Evolutionary conservation across 768 basidiomycete species (phyloP), one percentile per base, ranked within the genome.

Genomic region (Pulveroboletus frians): DNA sequence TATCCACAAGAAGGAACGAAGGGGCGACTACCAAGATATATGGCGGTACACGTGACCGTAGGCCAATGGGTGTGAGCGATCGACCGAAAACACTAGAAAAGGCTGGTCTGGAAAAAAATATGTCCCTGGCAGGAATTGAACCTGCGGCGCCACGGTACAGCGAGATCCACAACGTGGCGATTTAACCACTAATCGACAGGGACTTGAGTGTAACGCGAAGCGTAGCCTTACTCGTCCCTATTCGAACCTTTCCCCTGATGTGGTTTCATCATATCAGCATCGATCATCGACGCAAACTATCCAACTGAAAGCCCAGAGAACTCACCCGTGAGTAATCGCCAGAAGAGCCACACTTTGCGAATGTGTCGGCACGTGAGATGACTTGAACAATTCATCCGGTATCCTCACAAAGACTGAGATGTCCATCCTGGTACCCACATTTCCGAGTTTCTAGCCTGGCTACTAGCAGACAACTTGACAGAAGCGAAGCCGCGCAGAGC

Each of bases 111-210:
- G 4, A 30, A 0, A 46, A 62, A 69, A 60, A 47, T 7, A 18
- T 7, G 68, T 69, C 66, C 68, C 61, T 67, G 66, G 65, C 65
- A 68, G 65, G 65, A 67, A 67, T 67, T 62, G 65, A 67, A 67
- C 65, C 65, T 64, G 67, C 67, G 67, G 67, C 68, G 56, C 57
- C 69, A 69, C 68, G 68, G 68, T 59, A 17, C 15, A 55, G 66
- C 56, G 64, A 54, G 46, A 31, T 62, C 68, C 68, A 69, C 68
- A 71, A 69, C 68, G 66, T 69, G 69, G 59, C 58, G 68, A 69
- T 69, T 71, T 69, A 66, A 71, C 68, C 68, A 69, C 68, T 71
- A 69, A 69, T 69, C 69, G 69, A 69, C 68, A 69, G 55, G 68
- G 69, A 71, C 69, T 56, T 57, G 26, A 9, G 0, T 13, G 10